phyloP scores from a whole-genome alignment of 495 filamentous ascomycete genomes.

The Xylaria nigripes region DNA sequence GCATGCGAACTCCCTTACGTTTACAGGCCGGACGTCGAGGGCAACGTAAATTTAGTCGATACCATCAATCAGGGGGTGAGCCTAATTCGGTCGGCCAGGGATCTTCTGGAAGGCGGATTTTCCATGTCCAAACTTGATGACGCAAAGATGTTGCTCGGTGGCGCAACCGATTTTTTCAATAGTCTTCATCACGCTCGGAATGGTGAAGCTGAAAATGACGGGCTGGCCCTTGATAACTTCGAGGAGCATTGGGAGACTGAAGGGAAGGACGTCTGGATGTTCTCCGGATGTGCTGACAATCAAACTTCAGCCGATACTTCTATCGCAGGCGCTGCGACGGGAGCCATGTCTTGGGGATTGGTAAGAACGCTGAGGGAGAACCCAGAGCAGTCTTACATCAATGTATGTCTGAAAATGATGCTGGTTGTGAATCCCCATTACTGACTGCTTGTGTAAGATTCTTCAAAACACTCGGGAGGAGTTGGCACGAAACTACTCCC shows the following conservation, averaged over 20 bases:
- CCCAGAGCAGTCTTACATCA: constrained; percentile 43
- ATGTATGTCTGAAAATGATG: constrained; percentile 25
- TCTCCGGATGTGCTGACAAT: constrained; percentile 51
- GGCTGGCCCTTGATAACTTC: constrained; percentile 44
- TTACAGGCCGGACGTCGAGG: constrained; percentile 46
- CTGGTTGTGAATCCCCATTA: not conserved
- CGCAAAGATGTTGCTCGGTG: constrained; percentile 45
- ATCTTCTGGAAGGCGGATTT: constrained; percentile 49
- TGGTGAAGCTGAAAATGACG: constrained; percentile 37
- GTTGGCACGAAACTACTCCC: constrained; percentile 41
- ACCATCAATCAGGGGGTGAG: constrained; percentile 45
- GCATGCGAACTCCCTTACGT: constrained; percentile 53
- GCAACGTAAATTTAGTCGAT: constrained; percentile 48
- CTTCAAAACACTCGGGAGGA: constrained; percentile 42
- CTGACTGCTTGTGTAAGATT: constrained; percentile 21
- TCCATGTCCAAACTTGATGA: constrained; percentile 40
- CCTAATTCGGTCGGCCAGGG: constrained; percentile 37
- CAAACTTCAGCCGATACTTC: constrained; percentile 53
- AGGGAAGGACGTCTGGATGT: constrained; percentile 53
- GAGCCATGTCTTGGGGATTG: constrained; percentile 55
- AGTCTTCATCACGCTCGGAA: constrained; percentile 37
- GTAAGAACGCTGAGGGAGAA: constrained; percentile 43
- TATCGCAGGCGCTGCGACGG: constrained; percentile 43
- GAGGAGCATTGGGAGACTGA: constrained; percentile 44
- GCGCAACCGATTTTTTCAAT: constrained; percentile 47